Percentiles rank a stretch among this genome's conserved stretches.
These are phyloP conservation scores for Erythrophleum ivorense DNA, from an alignment of 331 rosid species.

Conservation along the genomic window DNA sequence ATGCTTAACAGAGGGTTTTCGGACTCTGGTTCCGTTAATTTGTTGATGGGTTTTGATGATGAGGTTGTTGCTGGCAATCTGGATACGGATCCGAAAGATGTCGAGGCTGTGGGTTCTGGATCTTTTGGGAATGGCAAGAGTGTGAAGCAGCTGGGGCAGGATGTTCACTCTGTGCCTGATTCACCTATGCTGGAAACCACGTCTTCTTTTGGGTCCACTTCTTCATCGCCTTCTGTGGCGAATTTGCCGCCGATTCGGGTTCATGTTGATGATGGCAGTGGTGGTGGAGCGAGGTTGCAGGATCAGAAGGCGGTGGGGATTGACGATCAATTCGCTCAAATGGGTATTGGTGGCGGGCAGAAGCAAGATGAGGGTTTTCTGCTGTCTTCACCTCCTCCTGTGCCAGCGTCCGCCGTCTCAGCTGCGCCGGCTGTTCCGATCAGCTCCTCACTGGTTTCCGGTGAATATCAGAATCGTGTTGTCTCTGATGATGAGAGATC, in stretches of 20 bases:
- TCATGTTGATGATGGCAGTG: conserved; percentile 72
- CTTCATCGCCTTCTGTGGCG: conserved; percentile 88
- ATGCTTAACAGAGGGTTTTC: conserved; percentile 78
- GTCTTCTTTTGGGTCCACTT: conserved; percentile 94
- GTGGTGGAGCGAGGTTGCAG: conserved; percentile 51
- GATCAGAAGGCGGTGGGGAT: conserved; percentile 81
- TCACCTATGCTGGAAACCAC: conserved; percentile 92
- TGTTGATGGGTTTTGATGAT: conserved; percentile 80
- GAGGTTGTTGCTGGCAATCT: conserved; percentile 53
- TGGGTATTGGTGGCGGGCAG: conserved; percentile 58
- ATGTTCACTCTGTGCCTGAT: conserved; percentile 92
- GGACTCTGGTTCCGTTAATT: conserved; percentile 84
- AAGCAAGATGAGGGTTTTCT: conserved; percentile 78
- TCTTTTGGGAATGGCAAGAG: conserved; percentile 68
- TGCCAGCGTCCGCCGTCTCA: conserved; percentile 49
- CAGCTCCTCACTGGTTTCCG: conserved; percentile 36
- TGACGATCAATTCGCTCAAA: conserved; percentile 91
- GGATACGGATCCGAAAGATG: conserved; percentile 58
- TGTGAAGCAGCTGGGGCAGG: conserved; percentile 70
- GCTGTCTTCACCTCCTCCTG: conserved; percentile 71
- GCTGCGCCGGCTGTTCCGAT: conserved; percentile 50
- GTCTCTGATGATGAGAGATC: conserved; percentile 93
- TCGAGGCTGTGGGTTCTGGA: conserved; percentile 56
- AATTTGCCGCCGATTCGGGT: conserved; percentile 93
- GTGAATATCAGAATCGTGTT: conserved; percentile 65